Conservation (phyloP, 2,329 filamentous ascomycete genomes). For the Trichoderma arundinaceum region DNA sequence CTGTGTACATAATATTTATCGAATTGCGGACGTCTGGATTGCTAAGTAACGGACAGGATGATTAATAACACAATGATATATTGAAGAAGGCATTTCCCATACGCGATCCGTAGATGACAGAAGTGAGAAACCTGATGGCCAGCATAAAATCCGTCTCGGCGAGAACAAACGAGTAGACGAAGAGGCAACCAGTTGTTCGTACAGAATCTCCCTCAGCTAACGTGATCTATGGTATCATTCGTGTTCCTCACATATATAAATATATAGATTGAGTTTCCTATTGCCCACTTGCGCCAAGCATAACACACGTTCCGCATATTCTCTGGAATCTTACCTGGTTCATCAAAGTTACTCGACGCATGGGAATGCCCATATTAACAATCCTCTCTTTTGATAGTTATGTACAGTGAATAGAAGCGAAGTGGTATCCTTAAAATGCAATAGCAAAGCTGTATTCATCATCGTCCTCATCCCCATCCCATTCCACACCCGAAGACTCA, state of each 20-base stretch:
- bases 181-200: not conserved
- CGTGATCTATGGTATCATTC: not conserved
- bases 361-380: too few relatives aligned
- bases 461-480: constrained; percentile 62
- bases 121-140: not conserved
- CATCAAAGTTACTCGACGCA: too few relatives aligned
- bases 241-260: too few relatives aligned
- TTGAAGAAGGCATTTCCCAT: not conserved
- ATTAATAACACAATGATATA: not conserved
- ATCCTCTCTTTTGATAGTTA: not conserved
- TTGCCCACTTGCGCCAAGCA: too few relatives aligned
- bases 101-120: not conserved
- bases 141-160: not conserved
- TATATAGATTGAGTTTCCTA: too few relatives aligned
- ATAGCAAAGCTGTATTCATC: constrained; percentile 51
- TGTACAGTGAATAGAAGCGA: not conserved
- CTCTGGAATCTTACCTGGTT: too few relatives aligned
- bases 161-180: not conserved
- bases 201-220: too few relatives aligned
- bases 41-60: not conserved
- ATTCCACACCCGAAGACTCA: constrained; percentile 63
- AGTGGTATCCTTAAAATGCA: constrained; percentile 21
- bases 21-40: not conserved
- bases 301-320: too few relatives aligned
- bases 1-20: not conserved